phyloP scores from a whole-genome alignment of 331 rosid genomes.

The Malus hybrid region DNA sequence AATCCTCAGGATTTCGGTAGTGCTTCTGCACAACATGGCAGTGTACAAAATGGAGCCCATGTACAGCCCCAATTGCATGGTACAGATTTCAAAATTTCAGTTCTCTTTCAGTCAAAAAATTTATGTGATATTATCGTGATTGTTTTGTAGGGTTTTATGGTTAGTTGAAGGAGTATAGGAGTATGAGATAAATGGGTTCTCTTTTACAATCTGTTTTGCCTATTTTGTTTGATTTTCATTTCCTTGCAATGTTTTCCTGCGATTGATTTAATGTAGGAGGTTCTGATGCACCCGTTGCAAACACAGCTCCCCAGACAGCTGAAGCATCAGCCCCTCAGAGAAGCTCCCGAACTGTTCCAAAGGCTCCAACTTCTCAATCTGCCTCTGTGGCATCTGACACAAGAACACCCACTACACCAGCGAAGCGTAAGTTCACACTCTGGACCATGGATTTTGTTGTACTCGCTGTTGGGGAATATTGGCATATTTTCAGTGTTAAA shows the following conservation, averaged over 20 bases:
- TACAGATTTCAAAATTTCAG: constrained; percentile 15
- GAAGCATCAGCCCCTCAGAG: constrained; percentile 50
- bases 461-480: not conserved
- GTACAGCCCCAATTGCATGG: constrained; percentile 46
- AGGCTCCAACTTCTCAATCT: constrained; percentile 53
- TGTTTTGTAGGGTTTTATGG: not conserved
- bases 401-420: constrained; percentile 31
- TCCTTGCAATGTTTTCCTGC: not conserved
- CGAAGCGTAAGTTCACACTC: constrained; percentile 40
- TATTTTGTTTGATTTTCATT: constrained; percentile 7
- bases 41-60: constrained; percentile 56
- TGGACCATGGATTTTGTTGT: not conserved
- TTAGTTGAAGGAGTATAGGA: not conserved
- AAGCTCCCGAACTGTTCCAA: constrained; percentile 47
- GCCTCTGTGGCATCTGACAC: constrained; percentile 39
- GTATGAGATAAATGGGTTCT: not conserved
- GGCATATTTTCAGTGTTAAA: not conserved
- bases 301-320: constrained; percentile 45
- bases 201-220: not conserved
- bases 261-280: constrained; percentile 30
- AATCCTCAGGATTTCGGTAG: constrained; percentile 42
- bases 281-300: constrained; percentile 37
- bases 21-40: constrained; percentile 32
- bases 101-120: not conserved
- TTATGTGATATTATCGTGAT: not conserved